phyloP scores from a whole-genome alignment of 345 rosid species.

The Populus alba region DNA sequence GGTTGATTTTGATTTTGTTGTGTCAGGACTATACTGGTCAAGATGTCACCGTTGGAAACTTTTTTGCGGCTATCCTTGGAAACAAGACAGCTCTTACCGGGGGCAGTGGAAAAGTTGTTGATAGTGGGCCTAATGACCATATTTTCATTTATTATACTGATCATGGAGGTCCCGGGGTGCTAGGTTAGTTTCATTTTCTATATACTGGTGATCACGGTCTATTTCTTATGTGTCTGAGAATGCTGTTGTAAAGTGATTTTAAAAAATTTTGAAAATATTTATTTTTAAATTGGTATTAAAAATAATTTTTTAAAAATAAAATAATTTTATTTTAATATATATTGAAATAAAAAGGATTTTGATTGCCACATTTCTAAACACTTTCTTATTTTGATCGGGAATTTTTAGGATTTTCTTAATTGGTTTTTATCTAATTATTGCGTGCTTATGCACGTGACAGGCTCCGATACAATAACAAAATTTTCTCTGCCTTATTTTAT shows the following conservation, averaged over 20 bases:
- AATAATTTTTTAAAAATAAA: too few relatives aligned
- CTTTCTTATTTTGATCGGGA: not conserved
- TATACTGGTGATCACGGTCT: not conserved
- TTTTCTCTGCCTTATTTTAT: too few relatives aligned
- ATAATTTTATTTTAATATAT: too few relatives aligned
- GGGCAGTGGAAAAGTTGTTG: slow-evolving; percentile 90
- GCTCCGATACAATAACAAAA: not conserved
- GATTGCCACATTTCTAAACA: too few relatives aligned
- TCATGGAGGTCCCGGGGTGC: slow-evolving; percentile 95
- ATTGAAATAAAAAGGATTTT: too few relatives aligned
- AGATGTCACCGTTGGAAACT: slow-evolving; percentile 68
- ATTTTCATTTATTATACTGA: slow-evolving; percentile 81
- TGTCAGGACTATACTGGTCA: slow-evolving; percentile 89
- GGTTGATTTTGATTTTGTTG: not conserved
- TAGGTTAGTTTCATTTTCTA: slow-evolving; percentile 54
- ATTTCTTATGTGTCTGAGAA: too few relatives aligned
- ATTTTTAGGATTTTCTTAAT: not conserved
- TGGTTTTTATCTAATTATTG: not conserved
- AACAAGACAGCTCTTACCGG: slow-evolving; percentile 72
- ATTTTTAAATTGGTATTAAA: too few relatives aligned
- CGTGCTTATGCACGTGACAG: not conserved
- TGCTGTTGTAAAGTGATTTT: too few relatives aligned
- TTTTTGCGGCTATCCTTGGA: slow-evolving; percentile 81
- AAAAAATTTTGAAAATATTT: too few relatives aligned
- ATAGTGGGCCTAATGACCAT: slow-evolving; percentile 89